Evolutionary conservation across 169 alveolate species (phyloP).

Genomic region (Toxoplasma gondii): DNA sequence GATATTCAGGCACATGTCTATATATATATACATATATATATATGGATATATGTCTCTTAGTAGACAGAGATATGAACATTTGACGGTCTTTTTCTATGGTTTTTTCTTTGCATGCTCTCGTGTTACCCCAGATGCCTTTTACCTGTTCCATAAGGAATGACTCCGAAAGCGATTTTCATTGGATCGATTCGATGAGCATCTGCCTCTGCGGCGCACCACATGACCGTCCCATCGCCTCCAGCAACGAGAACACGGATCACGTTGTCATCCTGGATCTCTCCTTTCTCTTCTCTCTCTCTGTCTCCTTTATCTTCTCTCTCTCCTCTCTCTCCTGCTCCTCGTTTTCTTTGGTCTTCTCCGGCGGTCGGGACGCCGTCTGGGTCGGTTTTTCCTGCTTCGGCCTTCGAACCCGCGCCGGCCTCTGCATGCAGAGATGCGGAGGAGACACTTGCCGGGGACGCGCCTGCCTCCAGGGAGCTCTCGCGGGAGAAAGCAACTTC

Average conservation of each 20-base stretch:
- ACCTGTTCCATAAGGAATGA: conserved; percentile 96
- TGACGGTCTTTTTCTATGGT: no score
- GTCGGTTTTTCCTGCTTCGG: neutral
- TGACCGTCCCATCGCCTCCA: conserved; percentile 97
- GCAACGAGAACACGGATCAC: conserved; percentile 85
- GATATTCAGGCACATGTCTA: neutral
- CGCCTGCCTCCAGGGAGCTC: neutral
- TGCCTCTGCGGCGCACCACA: conserved; percentile 91
- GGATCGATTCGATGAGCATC: conserved; percentile 80
- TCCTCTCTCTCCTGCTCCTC: neutral
- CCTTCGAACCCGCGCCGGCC: neutral
- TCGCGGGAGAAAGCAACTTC: neutral
- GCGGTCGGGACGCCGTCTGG: neutral
- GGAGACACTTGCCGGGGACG: no score
- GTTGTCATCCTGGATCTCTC: neutral
- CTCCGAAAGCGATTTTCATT: conserved; percentile 83
- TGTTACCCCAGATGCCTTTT: no score
- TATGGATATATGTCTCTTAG: no score
- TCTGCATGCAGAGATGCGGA: neutral
- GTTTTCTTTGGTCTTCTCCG: neutral
- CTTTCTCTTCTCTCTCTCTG: neutral
- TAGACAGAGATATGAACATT: neutral
- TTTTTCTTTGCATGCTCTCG: no score
- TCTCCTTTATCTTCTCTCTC: neutral
- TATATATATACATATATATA: neutral